Evolutionary conservation across 2,329 filamentous ascomycete genomes (phyloP).

Genomic region (Monilinia laxa): DNA sequence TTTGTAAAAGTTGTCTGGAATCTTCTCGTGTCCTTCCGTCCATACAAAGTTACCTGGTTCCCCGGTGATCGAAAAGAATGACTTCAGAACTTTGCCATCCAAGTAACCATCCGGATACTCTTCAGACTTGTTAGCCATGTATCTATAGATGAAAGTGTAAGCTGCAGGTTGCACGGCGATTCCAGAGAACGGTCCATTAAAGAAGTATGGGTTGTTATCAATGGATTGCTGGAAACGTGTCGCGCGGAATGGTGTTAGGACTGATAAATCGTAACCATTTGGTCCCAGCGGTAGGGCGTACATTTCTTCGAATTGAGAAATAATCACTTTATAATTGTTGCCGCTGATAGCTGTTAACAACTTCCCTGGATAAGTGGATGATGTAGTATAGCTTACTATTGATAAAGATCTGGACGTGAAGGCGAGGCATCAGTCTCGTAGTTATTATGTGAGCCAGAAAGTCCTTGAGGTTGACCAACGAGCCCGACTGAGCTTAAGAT

Average conservation of each 20-base stretch:
- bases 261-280: slow-evolving; percentile 44
- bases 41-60: slow-evolving; percentile 28
- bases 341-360: slow-evolving; percentile 41
- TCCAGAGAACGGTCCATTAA: slow-evolving; percentile 53
- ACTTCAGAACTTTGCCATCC: slow-evolving; percentile 34
- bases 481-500: slow-evolving; percentile 31
- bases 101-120: slow-evolving; percentile 38
- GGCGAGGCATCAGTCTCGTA: slow-evolving; percentile 55
- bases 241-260: slow-evolving; percentile 46
- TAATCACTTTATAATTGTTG: slow-evolving; percentile 52
- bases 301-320: slow-evolving; percentile 51
- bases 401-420: slow-evolving; percentile 54
- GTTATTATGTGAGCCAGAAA: slow-evolving; percentile 54
- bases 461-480: slow-evolving; percentile 47
- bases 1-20: slow-evolving; percentile 33
- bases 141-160: slow-evolving; percentile 38
- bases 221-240: slow-evolving; percentile 43
- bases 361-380: not conserved
- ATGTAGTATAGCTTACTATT: slow-evolving; percentile 29
- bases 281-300: slow-evolving; percentile 46
- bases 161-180: slow-evolving; percentile 40
- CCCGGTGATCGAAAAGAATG: slow-evolving; percentile 30
- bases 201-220: slow-evolving; percentile 50
- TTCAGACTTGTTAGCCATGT: slow-evolving; percentile 40
- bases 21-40: slow-evolving; percentile 28